Conservation (phyloP, 495 filamentous ascomycete genomes). For the Trichoderma asperelloides region DNA sequence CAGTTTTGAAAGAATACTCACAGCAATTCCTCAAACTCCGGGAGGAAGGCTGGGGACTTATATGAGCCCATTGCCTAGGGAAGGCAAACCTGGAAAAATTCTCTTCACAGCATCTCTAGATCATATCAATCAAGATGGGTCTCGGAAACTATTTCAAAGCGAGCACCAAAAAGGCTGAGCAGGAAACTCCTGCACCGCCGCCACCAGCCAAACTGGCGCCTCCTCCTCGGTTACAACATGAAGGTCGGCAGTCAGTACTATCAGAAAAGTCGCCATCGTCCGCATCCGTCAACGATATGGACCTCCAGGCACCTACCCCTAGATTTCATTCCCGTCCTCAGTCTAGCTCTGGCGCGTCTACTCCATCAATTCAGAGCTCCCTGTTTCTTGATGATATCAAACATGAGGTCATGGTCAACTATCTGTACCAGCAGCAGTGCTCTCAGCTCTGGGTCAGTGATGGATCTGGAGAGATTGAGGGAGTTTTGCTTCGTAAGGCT, state of each 20-base stretch:
- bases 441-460: conserved; percentile 62
- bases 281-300: conserved; percentile 24
- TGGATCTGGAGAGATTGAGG: conserved; percentile 55
- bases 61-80: neutral
- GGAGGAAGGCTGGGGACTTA: neutral
- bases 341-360: conserved; percentile 38
- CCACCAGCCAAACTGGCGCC: conserved; percentile 8
- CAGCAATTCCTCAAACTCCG: neutral
- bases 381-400: conserved; percentile 65
- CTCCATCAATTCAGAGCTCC: conserved; percentile 41
- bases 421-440: conserved; percentile 70
- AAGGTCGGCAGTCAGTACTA: conserved; percentile 13
- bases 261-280: conserved; percentile 20
- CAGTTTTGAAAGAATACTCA: neutral
- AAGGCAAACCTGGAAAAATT: neutral
- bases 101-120: neutral
- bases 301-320: conserved; percentile 37
- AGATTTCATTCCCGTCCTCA: conserved; percentile 39
- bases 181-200: conserved; percentile 10
- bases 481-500: conserved; percentile 59
- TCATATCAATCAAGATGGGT: conserved; percentile 39
- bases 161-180: conserved; percentile 27
- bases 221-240: conserved; percentile 8
- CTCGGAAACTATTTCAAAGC: conserved; percentile 53
- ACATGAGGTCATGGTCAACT: conserved; percentile 78